Conservation (phyloP, 2,329 filamentous ascomycete species). For the Penicillium brasilianum region DNA sequence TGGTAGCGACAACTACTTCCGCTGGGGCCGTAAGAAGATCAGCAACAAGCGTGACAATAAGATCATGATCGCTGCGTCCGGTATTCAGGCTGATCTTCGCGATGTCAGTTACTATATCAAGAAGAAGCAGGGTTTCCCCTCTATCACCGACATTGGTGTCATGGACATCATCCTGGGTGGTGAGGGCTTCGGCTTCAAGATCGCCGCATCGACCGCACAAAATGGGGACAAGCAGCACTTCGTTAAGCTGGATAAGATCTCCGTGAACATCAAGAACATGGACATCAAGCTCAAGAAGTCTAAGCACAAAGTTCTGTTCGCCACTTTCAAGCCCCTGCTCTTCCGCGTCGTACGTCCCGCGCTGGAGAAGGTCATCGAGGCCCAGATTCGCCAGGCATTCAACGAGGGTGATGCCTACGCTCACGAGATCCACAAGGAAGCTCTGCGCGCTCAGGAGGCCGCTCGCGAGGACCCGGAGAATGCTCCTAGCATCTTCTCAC, state of each 20-base stretch:
- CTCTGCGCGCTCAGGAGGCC: slow-evolving; percentile 71
- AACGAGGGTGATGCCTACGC: slow-evolving; percentile 73
- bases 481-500: slow-evolving; percentile 80
- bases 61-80: slow-evolving; percentile 81
- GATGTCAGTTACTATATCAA: slow-evolving; percentile 96
- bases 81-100: slow-evolving; percentile 85
- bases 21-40: slow-evolving; percentile 89
- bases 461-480: slow-evolving; percentile 72
- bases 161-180: slow-evolving; percentile 88
- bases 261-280: slow-evolving; percentile 79
- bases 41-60: slow-evolving; percentile 81
- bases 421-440: slow-evolving; percentile 81
- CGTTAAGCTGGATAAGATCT: slow-evolving; percentile 91
- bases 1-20: slow-evolving; percentile 89
- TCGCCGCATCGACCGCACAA: slow-evolving; percentile 82
- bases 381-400: slow-evolving; percentile 84
- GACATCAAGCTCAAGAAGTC: slow-evolving; percentile 92
- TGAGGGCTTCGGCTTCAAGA: slow-evolving; percentile 86
- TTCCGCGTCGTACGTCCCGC: slow-evolving; percentile 82
- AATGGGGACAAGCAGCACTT: slow-evolving; percentile 78
- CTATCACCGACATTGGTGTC: slow-evolving; percentile 83
- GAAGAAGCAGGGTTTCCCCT: slow-evolving; percentile 91
- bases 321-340: slow-evolving; percentile 82
- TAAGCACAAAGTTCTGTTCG: slow-evolving; percentile 90
- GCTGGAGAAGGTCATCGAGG: slow-evolving; percentile 85